A percentile compares a stretch with the other conserved stretches of the same genome.
Conservation (phyloP, 257 asterid genomes). For the Solanum bukasovii region DNA sequence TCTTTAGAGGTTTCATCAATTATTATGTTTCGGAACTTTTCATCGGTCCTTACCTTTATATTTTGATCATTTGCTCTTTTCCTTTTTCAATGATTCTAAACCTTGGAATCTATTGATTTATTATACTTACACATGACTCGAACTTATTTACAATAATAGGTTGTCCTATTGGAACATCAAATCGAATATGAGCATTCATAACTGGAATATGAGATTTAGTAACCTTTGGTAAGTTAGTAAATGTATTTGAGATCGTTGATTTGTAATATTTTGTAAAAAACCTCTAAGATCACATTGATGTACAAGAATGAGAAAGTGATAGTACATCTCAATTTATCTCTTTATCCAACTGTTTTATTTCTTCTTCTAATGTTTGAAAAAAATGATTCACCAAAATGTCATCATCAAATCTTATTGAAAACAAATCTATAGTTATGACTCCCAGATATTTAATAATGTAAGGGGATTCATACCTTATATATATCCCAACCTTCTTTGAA, state of each 20-base stretch:
- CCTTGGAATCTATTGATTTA: not conserved
- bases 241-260: not conserved
- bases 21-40: not conserved
- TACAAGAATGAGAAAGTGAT: not conserved
- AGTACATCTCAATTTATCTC: not conserved
- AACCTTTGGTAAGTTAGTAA: not conserved
- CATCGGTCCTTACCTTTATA: not conserved
- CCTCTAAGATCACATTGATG: no score
- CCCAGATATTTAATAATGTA: no score
- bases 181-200: not conserved
- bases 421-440: no score
- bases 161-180: not conserved
- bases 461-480: not conserved
- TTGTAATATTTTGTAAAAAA: not conserved
- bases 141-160: no score
- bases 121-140: not conserved
- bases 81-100: not conserved
- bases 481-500: not conserved
- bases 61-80: no score
- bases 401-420: no score
- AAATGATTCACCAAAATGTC: not conserved
- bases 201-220: not conserved
- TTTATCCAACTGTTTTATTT: not conserved
- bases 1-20: not conserved
- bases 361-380: not conserved